Conservation (phyloP, 306 rosid species). For the Carpinus fangiana region DNA sequence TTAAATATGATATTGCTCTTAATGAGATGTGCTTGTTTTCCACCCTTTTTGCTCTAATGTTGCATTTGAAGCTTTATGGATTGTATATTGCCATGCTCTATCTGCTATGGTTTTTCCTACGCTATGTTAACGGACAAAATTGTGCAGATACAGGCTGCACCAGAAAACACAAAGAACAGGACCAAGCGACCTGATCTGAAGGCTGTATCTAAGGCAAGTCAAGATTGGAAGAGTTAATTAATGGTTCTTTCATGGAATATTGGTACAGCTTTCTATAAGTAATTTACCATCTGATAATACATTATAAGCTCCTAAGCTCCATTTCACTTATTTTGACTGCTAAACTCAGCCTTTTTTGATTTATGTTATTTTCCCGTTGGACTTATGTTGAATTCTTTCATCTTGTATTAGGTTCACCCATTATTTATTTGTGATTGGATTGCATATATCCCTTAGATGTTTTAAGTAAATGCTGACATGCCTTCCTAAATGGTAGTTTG, state of each 20-base stretch:
- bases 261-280: not conserved
- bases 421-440: not conserved
- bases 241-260: not conserved
- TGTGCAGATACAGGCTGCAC: conserved; percentile 37
- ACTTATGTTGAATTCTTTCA: not conserved
- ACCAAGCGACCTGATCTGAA: conserved; percentile 91
- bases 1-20: not conserved
- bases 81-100: not conserved
- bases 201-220: conserved; percentile 76
- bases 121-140: not conserved
- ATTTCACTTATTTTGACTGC: not conserved
- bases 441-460: not conserved
- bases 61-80: not conserved
- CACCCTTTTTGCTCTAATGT: not conserved
- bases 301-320: conserved; percentile 2
- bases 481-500: not conserved
- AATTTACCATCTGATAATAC: conserved; percentile 1
- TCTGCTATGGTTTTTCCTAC: not conserved
- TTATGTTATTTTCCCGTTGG: conserved; percentile 3
- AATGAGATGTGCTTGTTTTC: not conserved
- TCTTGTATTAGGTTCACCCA: not conserved
- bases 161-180: conserved; percentile 31
- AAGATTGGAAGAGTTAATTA: conserved; percentile 7
- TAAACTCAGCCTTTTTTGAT: not conserved
- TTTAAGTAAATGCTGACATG: not conserved